phyloP scores from a whole-genome alignment of 371 early-diverging fungal genomes.

The Rhizopus sp. region DNA sequence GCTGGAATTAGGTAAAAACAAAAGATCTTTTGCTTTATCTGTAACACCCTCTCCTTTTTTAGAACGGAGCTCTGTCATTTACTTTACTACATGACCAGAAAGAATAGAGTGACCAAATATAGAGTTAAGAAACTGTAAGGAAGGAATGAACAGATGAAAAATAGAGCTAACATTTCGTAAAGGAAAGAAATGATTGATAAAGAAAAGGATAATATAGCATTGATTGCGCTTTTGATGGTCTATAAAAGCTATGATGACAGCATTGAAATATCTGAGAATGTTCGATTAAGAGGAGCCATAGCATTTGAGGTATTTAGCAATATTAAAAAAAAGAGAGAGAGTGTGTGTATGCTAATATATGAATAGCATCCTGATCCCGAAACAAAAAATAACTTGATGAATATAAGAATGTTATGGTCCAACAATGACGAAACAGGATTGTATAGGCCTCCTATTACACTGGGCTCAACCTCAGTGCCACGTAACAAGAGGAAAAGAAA shows the following conservation, averaged over 20 bases:
- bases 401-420: constrained; percentile 34
- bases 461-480: neutral
- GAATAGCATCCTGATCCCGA: constrained; percentile 44
- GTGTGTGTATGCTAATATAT: neutral
- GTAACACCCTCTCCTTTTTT: neutral
- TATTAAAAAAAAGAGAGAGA: neutral
- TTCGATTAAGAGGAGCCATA: constrained; percentile 7
- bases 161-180: neutral
- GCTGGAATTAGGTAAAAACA: constrained; percentile 37
- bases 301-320: constrained; percentile 10
- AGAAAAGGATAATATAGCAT: constrained; percentile 35
- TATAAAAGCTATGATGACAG: constrained; percentile 46
- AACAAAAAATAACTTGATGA: constrained; percentile 26
- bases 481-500: neutral
- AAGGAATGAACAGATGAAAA: neutral
- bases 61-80: constrained; percentile 55
- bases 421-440: constrained; percentile 5
- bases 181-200: constrained; percentile 41
- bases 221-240: constrained; percentile 42
- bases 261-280: constrained; percentile 29
- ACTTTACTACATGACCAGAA: constrained; percentile 52
- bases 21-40: neutral
- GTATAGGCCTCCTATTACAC: constrained; percentile 8
- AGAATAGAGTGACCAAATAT: constrained; percentile 50
- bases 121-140: constrained; percentile 52